A percentile compares a stretch with the other conserved stretches of the same genome.
These are phyloP conservation scores for Collybiopsis luxurians DNA, from an alignment of 768 basidiomycete species.

Conservation along the genomic window DNA sequence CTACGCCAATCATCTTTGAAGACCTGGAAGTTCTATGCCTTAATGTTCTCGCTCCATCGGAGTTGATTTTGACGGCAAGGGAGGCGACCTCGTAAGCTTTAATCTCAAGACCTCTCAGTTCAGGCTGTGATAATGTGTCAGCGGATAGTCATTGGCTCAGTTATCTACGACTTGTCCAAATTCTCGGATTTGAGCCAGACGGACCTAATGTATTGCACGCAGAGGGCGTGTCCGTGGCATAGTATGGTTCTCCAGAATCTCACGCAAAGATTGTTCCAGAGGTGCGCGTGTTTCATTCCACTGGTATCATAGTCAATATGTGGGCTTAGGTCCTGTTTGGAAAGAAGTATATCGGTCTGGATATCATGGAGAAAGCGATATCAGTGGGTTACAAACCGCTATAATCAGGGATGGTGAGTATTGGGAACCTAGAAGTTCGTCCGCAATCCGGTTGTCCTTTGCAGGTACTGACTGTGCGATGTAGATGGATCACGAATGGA, in stretches of 20 bases:
- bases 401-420: constrained; percentile 82
- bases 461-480: not conserved
- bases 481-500: constrained; percentile 90
- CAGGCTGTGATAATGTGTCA: constrained; percentile 23
- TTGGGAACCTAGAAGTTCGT: constrained; percentile 90
- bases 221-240: constrained; percentile 58
- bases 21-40: constrained; percentile 66
- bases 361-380: constrained; percentile 92
- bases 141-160: constrained; percentile 83
- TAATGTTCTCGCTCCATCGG: too few relatives aligned
- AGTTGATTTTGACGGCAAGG: constrained; percentile 53
- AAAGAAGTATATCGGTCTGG: constrained; percentile 84
- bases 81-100: constrained; percentile 69
- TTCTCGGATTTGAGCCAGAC: constrained; percentile 82
- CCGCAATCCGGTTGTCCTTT: not conserved
- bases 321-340: constrained; percentile 47
- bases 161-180: constrained; percentile 77
- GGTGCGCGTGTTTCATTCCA: constrained; percentile 30
- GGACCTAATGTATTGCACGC: constrained; percentile 74
- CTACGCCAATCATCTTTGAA: constrained; percentile 37
- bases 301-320: not conserved
- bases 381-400: constrained; percentile 79
- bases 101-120: not conserved
- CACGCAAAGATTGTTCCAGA: constrained; percentile 70
- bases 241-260: constrained; percentile 79